Evolutionary conservation across 225 moss, liverwort and hornwort species (phyloP).

Genomic region (Physcomitrium patens): DNA sequence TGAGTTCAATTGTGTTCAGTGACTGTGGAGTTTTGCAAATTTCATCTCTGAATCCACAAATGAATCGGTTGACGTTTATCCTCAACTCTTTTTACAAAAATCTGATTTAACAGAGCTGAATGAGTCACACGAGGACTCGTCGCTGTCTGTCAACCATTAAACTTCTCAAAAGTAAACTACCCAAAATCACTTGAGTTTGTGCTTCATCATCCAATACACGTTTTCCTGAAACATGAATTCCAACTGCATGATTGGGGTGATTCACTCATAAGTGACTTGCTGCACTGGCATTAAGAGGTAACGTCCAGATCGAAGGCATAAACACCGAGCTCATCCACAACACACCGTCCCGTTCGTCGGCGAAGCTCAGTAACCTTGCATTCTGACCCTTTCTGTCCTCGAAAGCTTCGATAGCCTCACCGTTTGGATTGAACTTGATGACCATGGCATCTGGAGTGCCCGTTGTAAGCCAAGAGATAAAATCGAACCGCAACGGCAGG

Average conservation of each 20-base stretch:
- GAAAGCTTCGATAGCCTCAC: conserved; percentile 54
- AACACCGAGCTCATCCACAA: conserved; percentile 79
- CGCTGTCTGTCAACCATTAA: too few species aligned
- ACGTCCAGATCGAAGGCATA: conserved; percentile 41
- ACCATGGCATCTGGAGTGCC: conserved; percentile 48
- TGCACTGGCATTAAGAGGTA: conserved; percentile 27
- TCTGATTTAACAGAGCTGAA: too few species aligned
- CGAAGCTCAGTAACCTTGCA: conserved; percentile 49
- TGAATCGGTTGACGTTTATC: too few species aligned
- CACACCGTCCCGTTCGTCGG: conserved; percentile 57
- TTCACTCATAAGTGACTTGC: not conserved
- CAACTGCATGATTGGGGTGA: too few species aligned
- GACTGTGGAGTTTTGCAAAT: too few species aligned
- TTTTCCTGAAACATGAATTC: too few species aligned
- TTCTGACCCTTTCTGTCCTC: conserved; percentile 57
- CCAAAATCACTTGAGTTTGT: too few species aligned
- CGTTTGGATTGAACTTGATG: conserved; percentile 49
- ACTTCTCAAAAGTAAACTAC: too few species aligned
- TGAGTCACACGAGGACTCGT: too few species aligned
- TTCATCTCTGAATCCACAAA: not conserved
- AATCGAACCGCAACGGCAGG: conserved; percentile 32
- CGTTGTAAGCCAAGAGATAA: conserved; percentile 15
- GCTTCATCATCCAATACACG: too few species aligned
- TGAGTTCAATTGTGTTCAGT: not conserved
- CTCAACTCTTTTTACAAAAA: too few species aligned